Conservation (phyloP, 2,329 filamentous ascomycete species). For the Bipolaris cookei region DNA sequence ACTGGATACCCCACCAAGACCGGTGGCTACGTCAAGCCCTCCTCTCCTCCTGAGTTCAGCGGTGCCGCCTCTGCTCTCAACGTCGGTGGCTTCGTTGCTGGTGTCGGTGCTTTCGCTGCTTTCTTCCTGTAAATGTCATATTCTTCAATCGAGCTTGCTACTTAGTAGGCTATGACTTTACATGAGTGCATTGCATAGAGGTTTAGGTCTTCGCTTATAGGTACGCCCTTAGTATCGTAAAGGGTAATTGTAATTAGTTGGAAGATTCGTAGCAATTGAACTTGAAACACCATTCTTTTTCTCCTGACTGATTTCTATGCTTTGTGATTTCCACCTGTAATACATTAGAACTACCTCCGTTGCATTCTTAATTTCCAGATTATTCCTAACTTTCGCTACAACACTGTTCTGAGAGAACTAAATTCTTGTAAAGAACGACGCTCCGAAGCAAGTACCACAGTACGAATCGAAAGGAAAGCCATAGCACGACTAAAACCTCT, state of each 20-base stretch:
- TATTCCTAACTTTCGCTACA: too few relatives aligned
- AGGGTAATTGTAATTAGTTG: conserved; percentile 41
- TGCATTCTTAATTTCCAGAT: too few relatives aligned
- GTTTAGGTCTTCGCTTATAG: conserved; percentile 26
- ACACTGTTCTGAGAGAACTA: too few relatives aligned
- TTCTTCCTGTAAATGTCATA: conserved; percentile 53
- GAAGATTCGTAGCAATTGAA: conserved; percentile 29
- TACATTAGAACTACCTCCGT: neutral
- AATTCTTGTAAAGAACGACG: too few relatives aligned
- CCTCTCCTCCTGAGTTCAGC: conserved; percentile 45
- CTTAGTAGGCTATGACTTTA: conserved; percentile 49
- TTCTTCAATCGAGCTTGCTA: conserved; percentile 39
- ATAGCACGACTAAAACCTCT: too few relatives aligned
- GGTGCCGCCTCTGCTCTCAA: conserved; percentile 48
- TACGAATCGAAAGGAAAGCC: too few relatives aligned
- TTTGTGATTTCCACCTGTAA: too few relatives aligned
- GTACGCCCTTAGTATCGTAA: conserved; percentile 36
- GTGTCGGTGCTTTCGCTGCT: conserved; percentile 52
- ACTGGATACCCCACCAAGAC: conserved; percentile 42
- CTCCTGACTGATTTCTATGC: conserved; percentile 11
- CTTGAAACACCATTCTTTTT: conserved; percentile 24
- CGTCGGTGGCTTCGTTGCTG: conserved; percentile 48
- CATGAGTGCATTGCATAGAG: conserved; percentile 42
- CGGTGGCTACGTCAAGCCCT: conserved; percentile 41
- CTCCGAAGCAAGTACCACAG: too few relatives aligned